Evolutionary conservation across 2,329 filamentous ascomycete species (phyloP), one percentile per base, ranked within the genome.

Genomic region (Penicillium brevicompactum): DNA sequence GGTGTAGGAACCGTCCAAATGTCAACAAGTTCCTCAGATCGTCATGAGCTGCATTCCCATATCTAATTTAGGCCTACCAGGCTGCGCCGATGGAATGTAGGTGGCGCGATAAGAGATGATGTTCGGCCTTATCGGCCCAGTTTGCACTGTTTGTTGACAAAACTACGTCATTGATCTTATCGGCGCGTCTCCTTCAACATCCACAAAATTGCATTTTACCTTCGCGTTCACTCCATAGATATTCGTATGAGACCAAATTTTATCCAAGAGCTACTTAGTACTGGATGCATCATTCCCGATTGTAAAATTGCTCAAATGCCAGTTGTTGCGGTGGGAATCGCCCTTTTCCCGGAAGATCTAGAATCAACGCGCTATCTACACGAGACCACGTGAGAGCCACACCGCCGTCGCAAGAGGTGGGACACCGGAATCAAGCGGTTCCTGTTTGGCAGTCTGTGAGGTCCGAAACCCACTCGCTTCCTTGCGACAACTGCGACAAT

Each of bases 321-420:
- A 4, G 8, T 8, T 43, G 18, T 5, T 22, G 32, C 16, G 41
- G 24, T 27, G 31, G 16, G 51, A 65, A 62, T 66, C 44, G 60
- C 63, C 56, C 18, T 11, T 31, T 37, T 27, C 47, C 30, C 31
- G 9, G 42, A 31, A 32, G 41, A 55, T 53, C 51, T 45, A 53
- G 55, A 44, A 56, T 46, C 16, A 46, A 66, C 63, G 63, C 63
- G 63, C 57, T 57, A 56, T 48, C 52, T 18, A 64, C 63, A 55
- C 63, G 62, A 55, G n/a, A 52, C 56, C 63, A 66, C 63, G 63
- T 66, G 63, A 66, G 55, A 62, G 46, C 54, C 49, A 62, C 56
- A 65, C 63, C 62, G 61, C 58, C 51, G 50, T 50, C 57, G 46
- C 51, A 24, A 53, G 51, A 53, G 51, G 51, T 53, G 51, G 51